These are phyloP conservation scores for Medicago lupulina DNA, from an alignment of 306 rosid species.

Conservation along the genomic window DNA sequence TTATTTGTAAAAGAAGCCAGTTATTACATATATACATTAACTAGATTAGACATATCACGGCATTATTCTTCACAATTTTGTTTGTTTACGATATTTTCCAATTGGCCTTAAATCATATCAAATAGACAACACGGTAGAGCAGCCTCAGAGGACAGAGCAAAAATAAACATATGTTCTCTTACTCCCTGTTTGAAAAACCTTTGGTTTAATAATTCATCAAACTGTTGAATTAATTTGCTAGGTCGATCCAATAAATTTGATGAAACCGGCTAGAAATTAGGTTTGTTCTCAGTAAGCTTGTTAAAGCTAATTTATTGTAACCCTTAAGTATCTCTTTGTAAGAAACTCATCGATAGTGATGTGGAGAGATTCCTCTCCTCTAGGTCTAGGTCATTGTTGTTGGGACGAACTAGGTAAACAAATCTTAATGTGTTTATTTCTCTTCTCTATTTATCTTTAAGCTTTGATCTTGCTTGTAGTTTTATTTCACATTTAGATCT, in stretches of 20 bases:
- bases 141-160: constrained; percentile 45
- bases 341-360: no score
- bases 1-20: constrained; percentile 24
- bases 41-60: not conserved
- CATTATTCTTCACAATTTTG: constrained; percentile 39
- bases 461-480: no score
- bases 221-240: not conserved
- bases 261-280: no score
- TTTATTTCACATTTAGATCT: no score
- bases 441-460: no score
- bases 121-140: constrained; percentile 41
- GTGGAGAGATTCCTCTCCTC: no score
- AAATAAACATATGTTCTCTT: constrained; percentile 23
- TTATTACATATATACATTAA: not conserved
- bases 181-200: constrained; percentile 6
- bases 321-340: no score
- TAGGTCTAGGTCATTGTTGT: no score
- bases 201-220: not conserved
- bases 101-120: constrained; percentile 13
- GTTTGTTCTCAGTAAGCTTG: no score
- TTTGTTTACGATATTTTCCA: constrained; percentile 41
- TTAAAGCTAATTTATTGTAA: no score
- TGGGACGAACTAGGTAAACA: no score
- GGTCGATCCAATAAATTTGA: constrained; percentile 15
- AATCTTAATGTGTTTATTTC: no score